Evolutionary conservation across 352 stramenopile genomes (phyloP), one percentile per base, ranked within the genome.

Genomic region (Phytophthora kernoviae): DNA sequence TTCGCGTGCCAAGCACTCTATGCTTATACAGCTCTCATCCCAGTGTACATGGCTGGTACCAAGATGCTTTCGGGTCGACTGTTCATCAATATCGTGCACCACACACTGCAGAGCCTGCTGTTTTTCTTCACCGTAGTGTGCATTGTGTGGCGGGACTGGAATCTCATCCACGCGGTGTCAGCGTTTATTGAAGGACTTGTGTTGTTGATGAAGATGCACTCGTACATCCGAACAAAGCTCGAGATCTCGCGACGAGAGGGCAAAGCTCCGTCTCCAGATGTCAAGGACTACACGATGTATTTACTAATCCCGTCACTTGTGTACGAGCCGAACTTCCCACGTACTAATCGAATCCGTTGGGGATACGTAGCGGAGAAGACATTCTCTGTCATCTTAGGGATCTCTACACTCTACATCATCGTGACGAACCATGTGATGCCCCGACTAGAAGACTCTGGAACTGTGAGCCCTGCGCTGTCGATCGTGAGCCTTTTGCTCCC

Each of bases 241-340:
- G 83, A 90, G 51, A 68, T 90, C 18, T 59, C 68, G 32, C 81
- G 80, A 7, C 62, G 50, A 0, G 57, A 75, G 33, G 39, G 72
- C 24, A 51, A 54, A 15, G 24, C 59, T 10, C 70, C 75, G 0
- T 68, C 45, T 1, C 67, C 73, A 14, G 68, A 65, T 15, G 21
- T 90, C 41, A 79, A 81, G 58, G 74, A 90, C 65, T 93, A 62
- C 33, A 87, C 79, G 1, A 67, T 93, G 51, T 91, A 93, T 45
- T 68, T 91, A 32, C 60, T 92, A 11, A 82, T 81, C 52, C 95
- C 95, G 41, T 98, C 95, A 27, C 70, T 98, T 4, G 96, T 97
- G n/a, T 98, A 98, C 60, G 93, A 98, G 64, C 95, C 96, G 15
- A 86, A 79, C 5, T 98, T 94, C 53, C 95, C 95, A 4, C 84